phyloP scores from a whole-genome alignment of 768 basidiomycete genomes.

The Pisolithus sp. region DNA sequence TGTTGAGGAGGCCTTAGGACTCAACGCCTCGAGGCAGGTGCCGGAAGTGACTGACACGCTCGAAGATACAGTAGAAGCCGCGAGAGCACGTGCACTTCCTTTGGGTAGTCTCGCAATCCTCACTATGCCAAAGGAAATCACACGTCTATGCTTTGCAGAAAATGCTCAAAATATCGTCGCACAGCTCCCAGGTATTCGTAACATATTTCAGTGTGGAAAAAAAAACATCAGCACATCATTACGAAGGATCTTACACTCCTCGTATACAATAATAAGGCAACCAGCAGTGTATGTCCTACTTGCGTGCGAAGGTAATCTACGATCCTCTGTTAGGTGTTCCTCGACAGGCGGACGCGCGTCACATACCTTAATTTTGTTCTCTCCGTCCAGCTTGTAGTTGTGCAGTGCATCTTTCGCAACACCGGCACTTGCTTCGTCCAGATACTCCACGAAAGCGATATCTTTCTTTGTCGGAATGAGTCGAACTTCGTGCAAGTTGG shows the following conservation, averaged over 20 bases:
- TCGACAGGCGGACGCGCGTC: neutral
- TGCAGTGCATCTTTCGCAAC: constrained; percentile 94
- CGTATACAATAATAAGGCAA: neutral
- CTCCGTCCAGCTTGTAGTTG: constrained; percentile 95
- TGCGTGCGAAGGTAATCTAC: constrained; percentile 72
- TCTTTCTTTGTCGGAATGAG: constrained; percentile 96
- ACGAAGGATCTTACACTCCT: neutral
- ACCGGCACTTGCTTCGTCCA: constrained; percentile 87
- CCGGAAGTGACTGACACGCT: neutral
- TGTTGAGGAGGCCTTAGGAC: too few species aligned
- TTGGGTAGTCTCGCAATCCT: too few species aligned
- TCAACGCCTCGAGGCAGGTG: neutral
- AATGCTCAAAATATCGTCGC: too few species aligned
- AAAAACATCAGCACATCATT: neutral
- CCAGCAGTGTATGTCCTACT: constrained; percentile 32
- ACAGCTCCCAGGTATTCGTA: too few species aligned
- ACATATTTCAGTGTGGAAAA: neutral
- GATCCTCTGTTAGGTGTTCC: constrained; percentile 7
- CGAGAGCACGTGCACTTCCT: too few species aligned
- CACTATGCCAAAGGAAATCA: too few species aligned
- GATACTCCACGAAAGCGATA: constrained; percentile 97
- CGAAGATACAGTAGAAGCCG: neutral
- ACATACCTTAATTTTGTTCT: constrained; percentile 94
- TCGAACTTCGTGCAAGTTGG: constrained; percentile 94
- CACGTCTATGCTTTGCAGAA: too few species aligned